Evolutionary conservation across 2,329 filamentous ascomycete species (phyloP), one percentile per base, ranked within the genome.

Genomic region (Verticillium klebahnii): DNA sequence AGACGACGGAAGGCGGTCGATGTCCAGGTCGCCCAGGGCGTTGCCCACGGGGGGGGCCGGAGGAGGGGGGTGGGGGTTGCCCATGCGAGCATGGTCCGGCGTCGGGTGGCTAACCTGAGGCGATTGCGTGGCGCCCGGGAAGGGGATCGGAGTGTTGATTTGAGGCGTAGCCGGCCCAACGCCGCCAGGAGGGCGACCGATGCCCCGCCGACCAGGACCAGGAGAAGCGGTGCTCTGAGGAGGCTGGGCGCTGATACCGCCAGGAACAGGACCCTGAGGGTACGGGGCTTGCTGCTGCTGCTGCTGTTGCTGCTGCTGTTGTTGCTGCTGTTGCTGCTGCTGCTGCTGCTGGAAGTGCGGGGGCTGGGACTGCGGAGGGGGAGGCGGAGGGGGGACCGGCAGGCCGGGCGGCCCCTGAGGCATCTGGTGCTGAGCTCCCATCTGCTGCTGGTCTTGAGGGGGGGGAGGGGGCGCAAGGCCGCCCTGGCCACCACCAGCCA

Each of bases 81-180:
- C 76, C 75, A 85, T 81, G 56, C 83, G 80, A 63, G 75, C 73
- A 79, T 80, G 92, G 79, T 86, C 84, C n/a, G 85, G 85, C 31
- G 92, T 93, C 7, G 93, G 93, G 67, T 95, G 92, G 67, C 91
- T 89, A 62, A 96, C 89, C 75, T 96, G 91, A 58, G 94, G 93
- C 57, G 93, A 97, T 66, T 90, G 89, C 64, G 88, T 85, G 56
- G 89, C 88, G 66, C 93, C 91, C 40, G 92, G 89, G 73, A 97
- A 97, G 31, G 93, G 90, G 62, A 93, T 89, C 61, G 91, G 89
- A 62, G 91, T 92, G 77, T 91, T 93, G 76, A 97, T 92, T 78
- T 97, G 93, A 64, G 94, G 93, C 65, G 95, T 97, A 32, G 93
- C 91, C 64, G 93, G 92, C 56, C 89, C 86, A 62, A 78, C 77